A percentile compares a stretch with the other conserved stretches of the same genome.
These are phyloP conservation scores for Rhizopogon vulgaris DNA, from an alignment of 768 basidiomycete species.

Conservation along the genomic window DNA sequence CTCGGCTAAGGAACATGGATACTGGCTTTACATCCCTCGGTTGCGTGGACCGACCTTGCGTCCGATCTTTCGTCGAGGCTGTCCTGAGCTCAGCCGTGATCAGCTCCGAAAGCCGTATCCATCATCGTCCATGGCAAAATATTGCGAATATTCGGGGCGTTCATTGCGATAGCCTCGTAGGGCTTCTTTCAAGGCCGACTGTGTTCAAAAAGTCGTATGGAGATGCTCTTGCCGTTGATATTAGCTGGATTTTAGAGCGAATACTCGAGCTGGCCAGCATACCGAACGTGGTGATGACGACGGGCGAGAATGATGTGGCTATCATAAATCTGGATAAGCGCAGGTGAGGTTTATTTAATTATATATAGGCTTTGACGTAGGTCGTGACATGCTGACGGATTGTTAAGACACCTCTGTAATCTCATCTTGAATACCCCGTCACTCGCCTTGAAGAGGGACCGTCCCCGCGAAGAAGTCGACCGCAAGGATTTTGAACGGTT, in stretches of 20 bases:
- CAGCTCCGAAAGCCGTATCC: constrained; percentile 74
- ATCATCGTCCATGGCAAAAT: constrained; percentile 72
- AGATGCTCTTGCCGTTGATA: constrained; percentile 61
- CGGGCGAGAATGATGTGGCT: constrained; percentile 44
- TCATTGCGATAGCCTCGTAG: constrained; percentile 53
- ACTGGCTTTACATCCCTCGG: constrained; percentile 26
- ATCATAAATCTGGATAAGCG: constrained; percentile 82
- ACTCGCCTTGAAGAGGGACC: constrained; percentile 36
- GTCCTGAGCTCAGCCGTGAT: constrained; percentile 69
- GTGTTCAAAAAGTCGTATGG: constrained; percentile 38
- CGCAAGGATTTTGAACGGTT: constrained; percentile 70
- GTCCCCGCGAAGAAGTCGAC: constrained; percentile 50
- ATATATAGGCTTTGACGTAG: not conserved
- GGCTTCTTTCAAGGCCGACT: constrained; percentile 48
- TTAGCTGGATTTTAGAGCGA: constrained; percentile 80
- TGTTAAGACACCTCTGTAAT: constrained; percentile 56
- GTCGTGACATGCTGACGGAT: constrained; percentile 9
- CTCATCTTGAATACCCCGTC: constrained; percentile 51
- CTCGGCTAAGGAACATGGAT: constrained; percentile 55
- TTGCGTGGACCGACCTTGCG: constrained; percentile 51
- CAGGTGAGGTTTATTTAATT: constrained; percentile 39
- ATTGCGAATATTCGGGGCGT: constrained; percentile 59
- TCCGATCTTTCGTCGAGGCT: constrained; percentile 78
- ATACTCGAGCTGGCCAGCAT: constrained; percentile 73
- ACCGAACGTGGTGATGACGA: constrained; percentile 60